Evolutionary conservation across 208 protist species (phyloP).

Genomic region (Phytomonas francai): DNA sequence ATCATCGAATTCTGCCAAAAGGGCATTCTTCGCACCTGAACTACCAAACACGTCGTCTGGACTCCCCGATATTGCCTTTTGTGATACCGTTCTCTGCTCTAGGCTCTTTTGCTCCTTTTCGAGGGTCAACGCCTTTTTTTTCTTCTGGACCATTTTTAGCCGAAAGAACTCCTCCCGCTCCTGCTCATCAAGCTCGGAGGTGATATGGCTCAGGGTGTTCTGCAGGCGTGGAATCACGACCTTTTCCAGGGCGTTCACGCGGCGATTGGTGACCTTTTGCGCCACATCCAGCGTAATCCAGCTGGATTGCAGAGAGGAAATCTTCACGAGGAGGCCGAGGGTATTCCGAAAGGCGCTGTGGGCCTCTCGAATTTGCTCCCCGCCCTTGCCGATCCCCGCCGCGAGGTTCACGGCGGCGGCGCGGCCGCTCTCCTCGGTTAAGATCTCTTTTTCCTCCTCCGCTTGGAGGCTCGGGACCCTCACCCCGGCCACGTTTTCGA

Average conservation of each 20-base stretch:
- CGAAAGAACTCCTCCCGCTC: slow-evolving; percentile 99
- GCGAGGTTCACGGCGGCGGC: slow-evolving; percentile 25
- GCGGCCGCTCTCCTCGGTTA: slow-evolving; percentile 5
- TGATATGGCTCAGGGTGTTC: slow-evolving; percentile 98
- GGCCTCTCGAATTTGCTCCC: slow-evolving; percentile 92
- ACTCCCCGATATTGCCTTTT: too few relatives aligned
- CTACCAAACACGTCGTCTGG: too few relatives aligned
- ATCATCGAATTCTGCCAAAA: slow-evolving; percentile 24
- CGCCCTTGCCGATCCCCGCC: slow-evolving; percentile 94
- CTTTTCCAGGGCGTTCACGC: slow-evolving; percentile 99
- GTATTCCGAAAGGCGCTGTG: slow-evolving; percentile 87
- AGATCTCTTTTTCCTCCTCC: slow-evolving; percentile 24
- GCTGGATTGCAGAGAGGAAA: slow-evolving; percentile 96
- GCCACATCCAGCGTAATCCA: slow-evolving; percentile 97
- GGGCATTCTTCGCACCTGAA: slow-evolving; percentile 15
- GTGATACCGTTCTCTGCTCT: not conserved
- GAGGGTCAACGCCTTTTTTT: slow-evolving; percentile 87
- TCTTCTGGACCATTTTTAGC: slow-evolving; percentile 97
- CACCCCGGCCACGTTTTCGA: slow-evolving; percentile 98
- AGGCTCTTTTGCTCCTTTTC: slow-evolving; percentile 26
- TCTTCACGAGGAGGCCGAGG: slow-evolving; percentile 89
- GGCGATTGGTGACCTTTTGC: slow-evolving; percentile 99
- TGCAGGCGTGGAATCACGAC: slow-evolving; percentile 97
- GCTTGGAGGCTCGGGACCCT: slow-evolving; percentile 93
- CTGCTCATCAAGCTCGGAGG: slow-evolving; percentile 97